phyloP scores from a whole-genome alignment of 2,329 filamentous ascomycete genomes.

The Trichoderma polysporum region DNA sequence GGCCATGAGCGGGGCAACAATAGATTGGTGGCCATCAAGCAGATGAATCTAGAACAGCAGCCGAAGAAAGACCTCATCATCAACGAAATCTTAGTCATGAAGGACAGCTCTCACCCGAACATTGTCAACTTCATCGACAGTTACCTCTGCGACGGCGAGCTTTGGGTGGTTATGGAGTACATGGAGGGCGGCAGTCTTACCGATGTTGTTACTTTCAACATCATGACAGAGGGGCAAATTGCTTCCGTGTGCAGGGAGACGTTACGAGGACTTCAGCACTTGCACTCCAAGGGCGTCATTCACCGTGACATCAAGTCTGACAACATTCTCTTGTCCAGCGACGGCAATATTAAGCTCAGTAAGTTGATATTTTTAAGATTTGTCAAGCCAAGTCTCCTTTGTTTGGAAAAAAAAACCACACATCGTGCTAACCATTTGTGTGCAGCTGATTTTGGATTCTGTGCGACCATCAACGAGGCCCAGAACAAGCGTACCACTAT shows the following conservation, averaged over 20 bases:
- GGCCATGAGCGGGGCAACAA: conserved; percentile 83
- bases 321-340: conserved; percentile 90
- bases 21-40: conserved; percentile 93
- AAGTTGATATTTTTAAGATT: conserved; percentile 39
- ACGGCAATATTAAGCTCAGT: conserved; percentile 98
- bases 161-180: conserved; percentile 99
- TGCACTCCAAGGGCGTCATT: conserved; percentile 97
- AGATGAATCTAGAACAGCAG: conserved; percentile 98
- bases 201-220: conserved; percentile 98
- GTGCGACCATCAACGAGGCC: conserved; percentile 94
- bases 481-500: conserved; percentile 98
- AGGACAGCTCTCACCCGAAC: conserved; percentile 96
- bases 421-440: conserved; percentile 26
- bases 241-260: conserved; percentile 94
- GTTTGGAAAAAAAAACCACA: too few species aligned
- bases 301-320: conserved; percentile 99
- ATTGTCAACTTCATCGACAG: conserved; percentile 99
- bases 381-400: not conserved
- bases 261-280: conserved; percentile 83
- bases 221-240: conserved; percentile 98
- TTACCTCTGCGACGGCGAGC: conserved; percentile 81
- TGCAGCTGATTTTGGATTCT: conserved; percentile 94
- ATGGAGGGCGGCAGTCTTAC: conserved; percentile 98
- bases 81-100: conserved; percentile 99
- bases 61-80: conserved; percentile 99